Evolutionary conservation across 129 eudicot species (phyloP), one percentile per base, ranked within the genome.

Genomic region (Escallonia rubra): DNA sequence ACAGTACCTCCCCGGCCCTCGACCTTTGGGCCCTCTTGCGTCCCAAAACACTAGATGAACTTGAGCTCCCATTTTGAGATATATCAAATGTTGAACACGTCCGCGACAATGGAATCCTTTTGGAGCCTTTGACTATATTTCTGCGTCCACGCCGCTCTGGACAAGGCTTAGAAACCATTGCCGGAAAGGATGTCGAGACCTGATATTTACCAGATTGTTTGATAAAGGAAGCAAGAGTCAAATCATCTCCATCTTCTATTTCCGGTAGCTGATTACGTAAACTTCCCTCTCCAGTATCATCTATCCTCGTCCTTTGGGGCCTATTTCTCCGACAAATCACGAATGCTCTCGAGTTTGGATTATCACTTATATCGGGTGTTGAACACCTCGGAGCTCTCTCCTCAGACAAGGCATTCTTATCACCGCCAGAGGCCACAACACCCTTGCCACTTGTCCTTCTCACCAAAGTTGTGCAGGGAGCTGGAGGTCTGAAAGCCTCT

Each of bases 301-400:
- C 34, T 23, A 1, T 13, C 53, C 60, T 13, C n/a, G 40, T 10
- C 76, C 51, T 44, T 23, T n/a, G 1, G 6, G 5, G 10, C 51
- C 4, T 64, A 41, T 10, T 56, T 43, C 46, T 50, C 12, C 16
- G 12, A 50, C 47, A 9, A 23, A 23, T 56, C 11, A n/a, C 44
- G 2, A 42, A 72, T 42, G 14, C 43, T 66, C 53, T 72, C 0
- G 47, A 34, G 13, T 53, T 72, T 69, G 8, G 63, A 62, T 43
- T 34, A 72, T 72, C 76, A 7, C 23, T 4, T 43, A 72, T 62
- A 63, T 72, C 76, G 7, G 76, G 76, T 54, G 76, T 72, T 53
- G 63, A 54, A 41, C 69, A 62, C 63, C 69, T 72, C 3, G 10
- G 60, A 40, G 76, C 63, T 43, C 69, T 63, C 66, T 63, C 76